A percentile compares a stretch with the other conserved stretches of the same genome.
These are phyloP conservation scores for Colletotrichum plurivorum DNA, from an alignment of 2,329 filamentous ascomycete genomes.

Conservation along the genomic window DNA sequence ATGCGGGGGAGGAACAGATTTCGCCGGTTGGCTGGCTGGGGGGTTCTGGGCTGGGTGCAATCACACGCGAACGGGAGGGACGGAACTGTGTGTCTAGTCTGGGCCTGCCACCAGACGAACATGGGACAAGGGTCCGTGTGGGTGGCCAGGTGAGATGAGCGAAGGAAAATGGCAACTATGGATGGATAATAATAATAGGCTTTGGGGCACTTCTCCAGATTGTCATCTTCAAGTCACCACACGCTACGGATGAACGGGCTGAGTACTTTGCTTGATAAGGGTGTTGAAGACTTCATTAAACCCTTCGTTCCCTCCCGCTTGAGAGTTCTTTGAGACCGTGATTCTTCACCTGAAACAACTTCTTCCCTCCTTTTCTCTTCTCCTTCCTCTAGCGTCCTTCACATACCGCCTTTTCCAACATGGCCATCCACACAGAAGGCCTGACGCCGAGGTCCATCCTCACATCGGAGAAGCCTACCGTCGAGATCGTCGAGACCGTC, in stretches of 20 bases:
- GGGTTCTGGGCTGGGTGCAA: constrained; percentile 7
- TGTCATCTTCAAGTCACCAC: not conserved
- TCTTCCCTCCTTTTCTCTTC: not conserved
- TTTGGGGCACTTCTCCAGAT: not conserved
- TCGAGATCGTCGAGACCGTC: constrained; percentile 28
- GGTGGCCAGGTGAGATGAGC: not conserved
- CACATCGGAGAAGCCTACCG: constrained; percentile 25
- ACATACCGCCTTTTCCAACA: not conserved
- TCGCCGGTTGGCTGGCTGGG: not conserved
- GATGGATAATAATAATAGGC: constrained; percentile 19
- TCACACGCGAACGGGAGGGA: constrained; percentile 22
- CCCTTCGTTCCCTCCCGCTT: no score
- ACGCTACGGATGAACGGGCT: not conserved
- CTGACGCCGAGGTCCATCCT: constrained; percentile 24
- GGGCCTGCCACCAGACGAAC: constrained; percentile 13
- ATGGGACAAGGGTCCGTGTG: constrained; percentile 20
- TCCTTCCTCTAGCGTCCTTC: not conserved
- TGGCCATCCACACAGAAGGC: constrained; percentile 31
- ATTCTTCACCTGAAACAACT: not conserved
- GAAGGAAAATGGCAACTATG: constrained; percentile 6
- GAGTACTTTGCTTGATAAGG: not conserved
- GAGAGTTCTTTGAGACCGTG: not conserved
- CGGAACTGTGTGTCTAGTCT: constrained; percentile 10
- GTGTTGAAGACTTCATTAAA: not conserved
- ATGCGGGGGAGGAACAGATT: not conserved